These are phyloP conservation scores for Iris pallida DNA, from an alignment of 116 monocot genomes.

Conservation along the genomic window DNA sequence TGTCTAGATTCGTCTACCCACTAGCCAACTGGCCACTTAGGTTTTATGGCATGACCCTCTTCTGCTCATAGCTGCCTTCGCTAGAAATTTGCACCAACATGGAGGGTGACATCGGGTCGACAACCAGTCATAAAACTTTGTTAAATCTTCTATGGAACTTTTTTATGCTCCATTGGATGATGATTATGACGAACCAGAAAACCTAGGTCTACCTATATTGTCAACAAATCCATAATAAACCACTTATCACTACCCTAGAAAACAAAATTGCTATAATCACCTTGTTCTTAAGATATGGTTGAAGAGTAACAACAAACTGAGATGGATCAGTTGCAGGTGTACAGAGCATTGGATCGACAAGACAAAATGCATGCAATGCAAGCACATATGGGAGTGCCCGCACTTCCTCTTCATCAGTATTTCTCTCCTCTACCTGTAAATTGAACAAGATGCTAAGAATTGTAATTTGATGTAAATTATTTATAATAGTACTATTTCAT, in stretches of 20 bases:
- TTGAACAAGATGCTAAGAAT: constrained; percentile 8
- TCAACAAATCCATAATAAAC: no score
- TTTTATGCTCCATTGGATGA: no score
- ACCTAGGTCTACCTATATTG: no score
- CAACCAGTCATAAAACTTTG: no score
- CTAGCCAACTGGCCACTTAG: no score
- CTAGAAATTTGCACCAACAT: no score
- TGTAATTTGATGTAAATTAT: background rate
- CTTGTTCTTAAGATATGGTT: constrained; percentile 97
- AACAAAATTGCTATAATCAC: constrained; percentile 25
- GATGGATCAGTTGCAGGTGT: constrained; percentile 84
- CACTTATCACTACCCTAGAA: background rate
- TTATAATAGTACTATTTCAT: background rate
- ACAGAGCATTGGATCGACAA: constrained; percentile 94
- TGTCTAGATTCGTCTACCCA: no score
- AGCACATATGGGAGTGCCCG: constrained; percentile 85
- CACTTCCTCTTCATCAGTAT: constrained; percentile 57
- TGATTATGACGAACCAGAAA: no score
- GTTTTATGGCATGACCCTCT: no score
- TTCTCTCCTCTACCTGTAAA: constrained; percentile 81
- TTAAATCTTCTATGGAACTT: no score
- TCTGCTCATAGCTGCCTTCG: no score
- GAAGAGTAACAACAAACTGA: constrained; percentile 93
- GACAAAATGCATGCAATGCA: constrained; percentile 93
- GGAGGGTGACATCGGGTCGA: no score